phyloP scores from a whole-genome alignment of 2,329 filamentous ascomycete species.

The Scleromitrula shiraiana region DNA sequence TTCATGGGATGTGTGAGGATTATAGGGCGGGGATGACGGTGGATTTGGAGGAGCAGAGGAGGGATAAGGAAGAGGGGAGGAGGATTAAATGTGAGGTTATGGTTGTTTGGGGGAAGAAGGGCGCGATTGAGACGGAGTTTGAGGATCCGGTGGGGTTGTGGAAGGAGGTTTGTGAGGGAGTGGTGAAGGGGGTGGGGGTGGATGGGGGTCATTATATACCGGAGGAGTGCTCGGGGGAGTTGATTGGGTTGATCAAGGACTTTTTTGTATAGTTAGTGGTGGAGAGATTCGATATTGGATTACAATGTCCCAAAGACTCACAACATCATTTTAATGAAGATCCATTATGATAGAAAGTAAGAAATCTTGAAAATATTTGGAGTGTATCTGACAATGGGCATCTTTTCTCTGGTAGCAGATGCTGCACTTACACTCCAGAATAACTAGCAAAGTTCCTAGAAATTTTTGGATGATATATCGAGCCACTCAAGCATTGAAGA shows the following conservation, averaged over 20 bases:
- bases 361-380: no score
- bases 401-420: no score
- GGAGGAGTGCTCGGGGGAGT: constrained; percentile 42
- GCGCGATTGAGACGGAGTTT: constrained; percentile 42
- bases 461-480: no score
- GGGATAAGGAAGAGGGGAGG: constrained; percentile 36
- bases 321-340: no score
- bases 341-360: no score
- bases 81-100: constrained; percentile 39
- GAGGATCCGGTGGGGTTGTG: constrained; percentile 41
- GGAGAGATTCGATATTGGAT: no score
- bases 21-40: constrained; percentile 45
- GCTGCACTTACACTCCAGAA: no score
- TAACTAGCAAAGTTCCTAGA: no score
- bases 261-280: constrained; percentile 36
- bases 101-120: constrained; percentile 43
- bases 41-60: constrained; percentile 43
- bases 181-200: constrained; percentile 36
- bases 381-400: no score
- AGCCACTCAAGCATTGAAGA: no score
- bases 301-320: no score
- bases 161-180: constrained; percentile 36
- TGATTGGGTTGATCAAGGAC: constrained; percentile 34
- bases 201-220: constrained; percentile 43
- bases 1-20: constrained; percentile 47